Percentiles rank a stretch among this genome's conserved stretches.
phyloP scores from a whole-genome alignment of 2,329 filamentous ascomycete genomes.

The Phaeomoniella chlamydospora region DNA sequence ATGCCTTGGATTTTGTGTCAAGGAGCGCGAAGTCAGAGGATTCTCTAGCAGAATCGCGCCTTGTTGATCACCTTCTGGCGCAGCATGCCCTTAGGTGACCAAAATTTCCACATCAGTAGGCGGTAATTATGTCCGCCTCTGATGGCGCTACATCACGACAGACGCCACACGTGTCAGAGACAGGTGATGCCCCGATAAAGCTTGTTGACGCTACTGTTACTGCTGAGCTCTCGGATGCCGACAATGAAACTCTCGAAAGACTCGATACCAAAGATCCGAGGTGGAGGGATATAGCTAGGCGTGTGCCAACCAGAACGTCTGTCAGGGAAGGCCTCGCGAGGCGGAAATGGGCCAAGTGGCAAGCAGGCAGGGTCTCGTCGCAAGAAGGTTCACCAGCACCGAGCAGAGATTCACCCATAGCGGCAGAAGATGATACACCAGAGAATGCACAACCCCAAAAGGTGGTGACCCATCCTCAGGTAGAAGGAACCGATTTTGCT shows the following conservation, averaged over 20 bases:
- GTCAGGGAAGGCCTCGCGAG: conserved; percentile 23
- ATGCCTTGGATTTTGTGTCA: too few relatives aligned
- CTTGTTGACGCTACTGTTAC: background rate
- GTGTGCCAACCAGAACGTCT: conserved; percentile 15
- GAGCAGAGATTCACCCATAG: conserved; percentile 1
- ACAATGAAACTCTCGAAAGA: background rate
- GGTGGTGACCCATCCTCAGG: background rate
- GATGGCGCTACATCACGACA: background rate
- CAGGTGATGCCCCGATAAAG: background rate
- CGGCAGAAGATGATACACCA: conserved; percentile 1
- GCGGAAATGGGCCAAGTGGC: conserved; percentile 33
- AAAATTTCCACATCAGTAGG: too few relatives aligned
- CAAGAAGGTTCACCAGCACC: conserved; percentile 2
- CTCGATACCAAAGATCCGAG: conserved; percentile 3
- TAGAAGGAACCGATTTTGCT: conserved; percentile 1
- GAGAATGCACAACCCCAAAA: background rate
- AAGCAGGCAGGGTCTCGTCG: conserved; percentile 34
- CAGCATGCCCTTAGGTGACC: too few relatives aligned
- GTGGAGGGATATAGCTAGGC: conserved; percentile 13
- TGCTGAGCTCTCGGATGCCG: conserved; percentile 1
- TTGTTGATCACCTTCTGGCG: too few relatives aligned
- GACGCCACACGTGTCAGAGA: background rate
- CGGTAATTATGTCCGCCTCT: conserved; percentile 1
- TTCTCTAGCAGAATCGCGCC: too few relatives aligned
- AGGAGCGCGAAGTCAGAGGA: too few relatives aligned